Evolutionary conservation across 768 basidiomycete species (phyloP).

Genomic region (Leccinum subtestaceum): DNA sequence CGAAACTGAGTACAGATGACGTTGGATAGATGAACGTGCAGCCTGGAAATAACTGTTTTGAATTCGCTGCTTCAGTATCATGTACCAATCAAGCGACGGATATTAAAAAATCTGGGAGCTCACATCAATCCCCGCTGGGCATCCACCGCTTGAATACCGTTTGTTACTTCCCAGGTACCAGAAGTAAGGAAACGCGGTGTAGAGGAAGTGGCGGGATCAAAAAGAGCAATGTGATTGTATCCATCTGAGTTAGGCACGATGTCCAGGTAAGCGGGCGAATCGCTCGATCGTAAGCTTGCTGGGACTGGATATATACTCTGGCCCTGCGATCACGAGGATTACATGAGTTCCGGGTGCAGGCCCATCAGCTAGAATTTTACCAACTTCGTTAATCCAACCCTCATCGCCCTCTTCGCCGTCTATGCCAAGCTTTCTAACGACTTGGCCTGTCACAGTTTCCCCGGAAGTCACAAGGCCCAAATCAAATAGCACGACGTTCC

Average conservation of each 20-base stretch:
- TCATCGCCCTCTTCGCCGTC: conserved; percentile 85
- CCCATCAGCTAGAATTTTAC: conserved; percentile 30
- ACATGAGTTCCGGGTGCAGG: conserved; percentile 9
- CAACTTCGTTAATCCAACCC: conserved; percentile 91
- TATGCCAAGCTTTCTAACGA: conserved; percentile 77
- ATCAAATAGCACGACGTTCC: conserved; percentile 78
- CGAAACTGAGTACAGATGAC: conserved; percentile 78
- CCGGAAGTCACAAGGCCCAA: conserved; percentile 31
- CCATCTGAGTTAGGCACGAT: conserved; percentile 80
- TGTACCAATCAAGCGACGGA: conserved; percentile 23
- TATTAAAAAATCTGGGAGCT: conserved; percentile 36
- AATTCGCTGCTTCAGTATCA: conserved; percentile 21
- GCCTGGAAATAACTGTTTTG: conserved; percentile 80
- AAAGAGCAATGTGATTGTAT: conserved; percentile 90
- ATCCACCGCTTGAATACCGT: conserved; percentile 72
- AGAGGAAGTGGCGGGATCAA: conserved; percentile 67
- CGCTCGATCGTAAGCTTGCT: conserved; percentile 37
- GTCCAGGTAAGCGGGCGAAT: conserved; percentile 78
- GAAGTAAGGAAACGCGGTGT: conserved; percentile 81
- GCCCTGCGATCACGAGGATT: conserved; percentile 37
- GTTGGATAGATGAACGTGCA: conserved; percentile 77
- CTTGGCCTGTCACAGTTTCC: conserved; percentile 40
- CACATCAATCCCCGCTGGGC: conserved; percentile 65
- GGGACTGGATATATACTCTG: conserved; percentile 65
- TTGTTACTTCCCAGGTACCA: conserved; percentile 89